Evolutionary conservation across 1,139 yeast species (phyloP).

Genomic region (Diutina rugosa): DNA sequence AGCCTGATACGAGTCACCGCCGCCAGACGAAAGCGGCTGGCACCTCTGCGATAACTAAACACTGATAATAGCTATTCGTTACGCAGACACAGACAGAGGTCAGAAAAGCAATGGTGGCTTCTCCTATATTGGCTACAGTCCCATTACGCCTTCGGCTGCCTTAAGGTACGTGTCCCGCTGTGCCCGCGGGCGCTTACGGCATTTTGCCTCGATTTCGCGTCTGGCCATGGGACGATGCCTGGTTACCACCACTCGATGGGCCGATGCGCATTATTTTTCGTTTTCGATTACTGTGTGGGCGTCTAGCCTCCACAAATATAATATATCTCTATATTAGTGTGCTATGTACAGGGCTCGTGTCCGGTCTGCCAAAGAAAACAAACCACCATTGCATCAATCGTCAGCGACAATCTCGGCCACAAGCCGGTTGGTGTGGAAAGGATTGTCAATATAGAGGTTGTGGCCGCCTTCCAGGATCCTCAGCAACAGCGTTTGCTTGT

Average conservation of each 20-base stretch:
- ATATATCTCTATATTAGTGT: too few species aligned
- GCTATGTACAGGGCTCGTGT: background rate
- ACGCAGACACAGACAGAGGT: too few species aligned
- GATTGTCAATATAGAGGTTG: constrained; percentile 33
- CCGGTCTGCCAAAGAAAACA: too few species aligned
- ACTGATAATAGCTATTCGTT: background rate
- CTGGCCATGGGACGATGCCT: background rate
- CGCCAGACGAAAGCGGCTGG: too few species aligned
- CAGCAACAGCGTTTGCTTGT: constrained; percentile 8
- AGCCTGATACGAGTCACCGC: background rate
- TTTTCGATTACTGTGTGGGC: background rate
- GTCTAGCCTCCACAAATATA: background rate
- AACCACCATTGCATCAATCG: too few species aligned
- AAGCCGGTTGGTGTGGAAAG: constrained; percentile 39
- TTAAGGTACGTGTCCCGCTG: background rate
- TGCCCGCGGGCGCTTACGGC: too few species aligned
- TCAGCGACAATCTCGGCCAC: constrained; percentile 4
- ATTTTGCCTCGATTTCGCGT: background rate
- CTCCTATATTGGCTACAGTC: too few species aligned
- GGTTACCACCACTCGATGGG: background rate
- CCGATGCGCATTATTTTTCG: background rate
- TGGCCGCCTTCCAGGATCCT: constrained; percentile 31
- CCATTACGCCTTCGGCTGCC: too few species aligned
- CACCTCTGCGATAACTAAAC: background rate
- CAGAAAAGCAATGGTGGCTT: too few species aligned